These are phyloP conservation scores for Penicillium turbatum DNA, from an alignment of 495 filamentous ascomycete genomes.

Conservation along the genomic window DNA sequence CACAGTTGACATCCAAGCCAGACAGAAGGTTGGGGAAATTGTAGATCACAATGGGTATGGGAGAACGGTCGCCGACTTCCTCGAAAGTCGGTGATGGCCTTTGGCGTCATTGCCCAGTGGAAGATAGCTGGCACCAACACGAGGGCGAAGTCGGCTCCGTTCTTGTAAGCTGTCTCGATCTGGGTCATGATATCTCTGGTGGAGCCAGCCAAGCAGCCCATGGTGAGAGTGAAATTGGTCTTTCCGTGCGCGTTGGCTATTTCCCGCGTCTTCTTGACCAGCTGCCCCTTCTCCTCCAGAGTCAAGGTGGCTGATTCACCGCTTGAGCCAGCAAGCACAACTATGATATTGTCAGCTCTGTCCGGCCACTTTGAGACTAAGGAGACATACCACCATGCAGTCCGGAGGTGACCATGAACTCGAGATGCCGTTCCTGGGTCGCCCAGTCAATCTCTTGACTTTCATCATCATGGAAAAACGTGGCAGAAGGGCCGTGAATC, in stretches of 20 bases:
- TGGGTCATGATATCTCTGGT: slow-evolving; percentile 51
- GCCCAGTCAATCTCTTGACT: neutral
- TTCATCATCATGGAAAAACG: neutral
- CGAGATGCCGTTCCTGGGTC: neutral
- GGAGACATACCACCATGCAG: neutral
- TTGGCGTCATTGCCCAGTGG: slow-evolving; percentile 49
- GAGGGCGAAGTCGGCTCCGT: slow-evolving; percentile 51
- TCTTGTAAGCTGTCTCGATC: neutral
- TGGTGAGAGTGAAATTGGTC: slow-evolving; percentile 29
- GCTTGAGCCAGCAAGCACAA: neutral
- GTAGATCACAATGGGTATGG: slow-evolving; percentile 58
- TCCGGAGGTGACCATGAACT: neutral
- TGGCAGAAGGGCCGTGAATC: neutral
- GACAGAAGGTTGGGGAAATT: slow-evolving; percentile 68
- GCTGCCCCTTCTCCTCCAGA: slow-evolving; percentile 42
- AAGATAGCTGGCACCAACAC: slow-evolving; percentile 58
- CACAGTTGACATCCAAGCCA: slow-evolving; percentile 59
- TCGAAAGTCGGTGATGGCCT: slow-evolving; percentile 53
- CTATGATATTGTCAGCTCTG: neutral
- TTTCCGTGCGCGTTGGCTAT: slow-evolving; percentile 51
- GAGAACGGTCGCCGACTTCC: slow-evolving; percentile 46
- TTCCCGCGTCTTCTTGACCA: slow-evolving; percentile 48
- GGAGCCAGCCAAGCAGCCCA: slow-evolving; percentile 51
- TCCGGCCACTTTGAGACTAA: neutral
- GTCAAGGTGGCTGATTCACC: neutral